Conservation (phyloP, 371 early-diverging fungal genomes). For the Rhizopus delemar region DNA sequence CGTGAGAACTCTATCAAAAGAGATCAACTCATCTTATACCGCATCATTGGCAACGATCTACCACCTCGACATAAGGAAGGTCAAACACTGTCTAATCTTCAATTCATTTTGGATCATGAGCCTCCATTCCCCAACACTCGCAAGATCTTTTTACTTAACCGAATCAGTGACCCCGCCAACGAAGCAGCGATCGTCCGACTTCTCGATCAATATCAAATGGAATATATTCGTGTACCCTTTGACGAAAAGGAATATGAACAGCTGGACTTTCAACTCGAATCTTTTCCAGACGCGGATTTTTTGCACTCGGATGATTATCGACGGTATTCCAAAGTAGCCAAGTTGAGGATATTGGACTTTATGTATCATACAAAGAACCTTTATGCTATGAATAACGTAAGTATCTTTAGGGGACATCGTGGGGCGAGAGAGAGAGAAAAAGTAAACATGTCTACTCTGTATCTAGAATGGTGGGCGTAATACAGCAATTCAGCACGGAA, state of each 20-base stretch:
- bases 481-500: slow-evolving; percentile 61
- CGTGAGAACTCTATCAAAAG: slow-evolving; percentile 24
- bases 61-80: slow-evolving; percentile 72
- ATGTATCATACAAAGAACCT: slow-evolving; percentile 70
- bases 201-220: slow-evolving; percentile 55
- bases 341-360: slow-evolving; percentile 62
- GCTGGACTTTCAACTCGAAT: slow-evolving; percentile 64
- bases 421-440: background rate
- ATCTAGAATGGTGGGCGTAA: slow-evolving; percentile 71
- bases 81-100: slow-evolving; percentile 68
- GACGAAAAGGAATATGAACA: slow-evolving; percentile 57
- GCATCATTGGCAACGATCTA: slow-evolving; percentile 72
- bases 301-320: slow-evolving; percentile 66
- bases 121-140: slow-evolving; percentile 60
- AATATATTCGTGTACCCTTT: slow-evolving; percentile 66
- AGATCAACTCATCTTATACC: slow-evolving; percentile 61
- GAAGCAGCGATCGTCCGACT: slow-evolving; percentile 60
- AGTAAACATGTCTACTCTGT: background rate
- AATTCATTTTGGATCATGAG: slow-evolving; percentile 69
- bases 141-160: slow-evolving; percentile 66
- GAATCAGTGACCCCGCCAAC: slow-evolving; percentile 61
- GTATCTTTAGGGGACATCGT: slow-evolving; percentile 11
- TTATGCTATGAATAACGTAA: slow-evolving; percentile 77
- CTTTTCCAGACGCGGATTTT: slow-evolving; percentile 68
- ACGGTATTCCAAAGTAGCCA: slow-evolving; percentile 61